Base-by-base conservation (phyloP, 371 early-diverging fungal species). In the Mortierella sp. region DNA sequence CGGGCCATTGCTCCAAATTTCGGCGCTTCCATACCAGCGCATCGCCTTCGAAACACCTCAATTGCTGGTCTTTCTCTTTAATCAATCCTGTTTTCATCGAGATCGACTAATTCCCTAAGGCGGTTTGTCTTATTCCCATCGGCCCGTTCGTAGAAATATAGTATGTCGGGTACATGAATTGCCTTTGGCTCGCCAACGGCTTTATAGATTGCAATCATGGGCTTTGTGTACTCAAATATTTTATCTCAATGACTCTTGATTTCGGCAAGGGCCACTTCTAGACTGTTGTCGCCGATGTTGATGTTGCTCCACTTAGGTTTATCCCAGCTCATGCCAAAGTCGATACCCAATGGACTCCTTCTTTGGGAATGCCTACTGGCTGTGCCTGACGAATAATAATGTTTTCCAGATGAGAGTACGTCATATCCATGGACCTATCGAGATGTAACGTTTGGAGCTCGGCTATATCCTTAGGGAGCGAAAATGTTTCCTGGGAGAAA, bases 201-300 rank as follows among this genome's bases (percentile, higher is more conserved):
- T 35, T 61, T 39, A 28, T 61, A 72, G 20, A 72, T 59, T 6
- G 20, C 22, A 3, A 66, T 49, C 45, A 40, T 49, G 51, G 62
- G 45, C 30, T 40, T 71, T 60, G 22, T 49, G 37, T 20, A 20
- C 16, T 20, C 16, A 20, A 20, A 49, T 49, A 6, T 16, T 20
- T 6, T 11, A 20, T 20, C 49, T 20, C 49, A 1, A 6, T 3
- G 14, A 43, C n/a, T 20, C 6, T 49, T 49, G 16, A 30, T 30
- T 30, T 30, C 9, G 14, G 43, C 43, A 9, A 43, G 43, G 16
- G 16, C 14, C 5, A 14, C 43, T 16, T 43, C 16, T 5, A 43
- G 16, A 11, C 11, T 14, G 14, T 3, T 43, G 30, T 2, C 2
- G 30, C 4, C 4, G 4, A 1, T 4, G 30, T 2, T 30, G 4